phyloP scores from a whole-genome alignment of 2,329 filamentous ascomycete species.

The Penicillium griseofulvum region DNA sequence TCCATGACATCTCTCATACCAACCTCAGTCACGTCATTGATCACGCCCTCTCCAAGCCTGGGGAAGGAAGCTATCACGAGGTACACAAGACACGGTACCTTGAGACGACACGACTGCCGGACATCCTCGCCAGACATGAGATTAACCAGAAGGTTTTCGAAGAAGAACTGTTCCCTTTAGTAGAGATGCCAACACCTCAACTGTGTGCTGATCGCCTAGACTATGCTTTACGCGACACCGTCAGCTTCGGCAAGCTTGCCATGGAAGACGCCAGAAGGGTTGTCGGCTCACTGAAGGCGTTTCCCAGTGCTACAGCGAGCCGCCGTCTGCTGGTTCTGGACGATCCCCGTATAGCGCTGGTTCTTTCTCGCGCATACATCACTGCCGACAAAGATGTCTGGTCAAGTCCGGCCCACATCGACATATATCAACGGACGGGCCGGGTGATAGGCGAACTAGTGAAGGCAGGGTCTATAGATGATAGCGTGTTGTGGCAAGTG shows the following conservation, averaged over 20 bases:
- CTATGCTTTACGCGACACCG: conserved; percentile 39
- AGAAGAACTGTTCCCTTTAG: conserved; percentile 40
- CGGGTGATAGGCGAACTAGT: conserved; percentile 33
- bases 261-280: conserved; percentile 30
- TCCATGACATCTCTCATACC: conserved; percentile 44
- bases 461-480: conserved; percentile 21
- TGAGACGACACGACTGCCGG: conserved; percentile 32
- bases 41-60: conserved; percentile 37
- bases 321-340: conserved; percentile 34
- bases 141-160: conserved; percentile 33
- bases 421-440: conserved; percentile 37
- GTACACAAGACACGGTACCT: conserved; percentile 41
- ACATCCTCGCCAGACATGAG: conserved; percentile 34
- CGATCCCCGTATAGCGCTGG: conserved; percentile 30
- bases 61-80: conserved; percentile 42
- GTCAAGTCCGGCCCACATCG: conserved; percentile 38
- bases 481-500: conserved; percentile 34
- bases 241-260: conserved; percentile 33
- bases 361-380: conserved; percentile 35
- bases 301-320: conserved; percentile 25
- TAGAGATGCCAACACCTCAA: conserved; percentile 39
- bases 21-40: conserved; percentile 44
- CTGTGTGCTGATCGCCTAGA: conserved; percentile 44
- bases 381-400: conserved; percentile 38
- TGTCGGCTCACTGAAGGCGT: conserved; percentile 28